phyloP scores from a whole-genome alignment of 192 early-diverging fungal species.

The Coemansia sp. region DNA sequence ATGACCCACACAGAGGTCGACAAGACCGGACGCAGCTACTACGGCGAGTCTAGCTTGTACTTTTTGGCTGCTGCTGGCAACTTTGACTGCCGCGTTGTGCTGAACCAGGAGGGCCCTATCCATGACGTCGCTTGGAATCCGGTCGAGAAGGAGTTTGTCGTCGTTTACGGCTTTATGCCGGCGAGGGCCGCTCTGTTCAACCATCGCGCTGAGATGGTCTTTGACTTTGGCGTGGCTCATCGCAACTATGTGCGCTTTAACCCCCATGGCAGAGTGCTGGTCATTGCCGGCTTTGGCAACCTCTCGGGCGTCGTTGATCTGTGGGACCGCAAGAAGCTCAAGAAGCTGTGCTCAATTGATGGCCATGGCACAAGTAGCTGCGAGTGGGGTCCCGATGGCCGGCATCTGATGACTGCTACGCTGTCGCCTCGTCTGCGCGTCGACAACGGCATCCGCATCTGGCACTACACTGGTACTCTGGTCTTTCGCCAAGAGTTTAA shows the following conservation, averaged over 20 bases:
- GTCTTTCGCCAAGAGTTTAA: conserved; percentile 76
- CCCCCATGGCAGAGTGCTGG: conserved; percentile 87
- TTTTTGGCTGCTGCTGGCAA: conserved; percentile 89
- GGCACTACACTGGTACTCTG: conserved; percentile 91
- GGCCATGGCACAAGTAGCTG: conserved; percentile 85
- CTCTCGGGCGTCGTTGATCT: conserved; percentile 91
- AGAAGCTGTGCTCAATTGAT: conserved; percentile 79
- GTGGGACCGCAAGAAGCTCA: conserved; percentile 89
- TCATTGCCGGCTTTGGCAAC: conserved; percentile 96
- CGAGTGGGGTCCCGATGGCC: conserved; percentile 93
- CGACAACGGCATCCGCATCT: conserved; percentile 96
- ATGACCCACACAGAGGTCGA: conserved; percentile 96
- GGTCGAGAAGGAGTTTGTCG: conserved; percentile 96
- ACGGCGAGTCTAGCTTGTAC: conserved; percentile 95
- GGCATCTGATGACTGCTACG: conserved; percentile 91
- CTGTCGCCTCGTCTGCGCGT: conserved; percentile 93
- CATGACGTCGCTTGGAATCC: conserved; percentile 97
- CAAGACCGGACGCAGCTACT: conserved; percentile 94
- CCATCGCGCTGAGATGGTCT: conserved; percentile 80
- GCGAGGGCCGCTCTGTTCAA: conserved; percentile 93
- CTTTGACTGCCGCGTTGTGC: conserved; percentile 88
- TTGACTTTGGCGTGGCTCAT: conserved; percentile 84
- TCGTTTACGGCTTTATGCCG: conserved; percentile 94
- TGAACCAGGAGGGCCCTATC: conserved; percentile 87
- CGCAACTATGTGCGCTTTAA: conserved; percentile 91